A percentile compares a stretch with the other conserved stretches of the same genome.
Evolutionary conservation across 768 basidiomycete genomes (phyloP).

Genomic region (Lentinula raphanica): DNA sequence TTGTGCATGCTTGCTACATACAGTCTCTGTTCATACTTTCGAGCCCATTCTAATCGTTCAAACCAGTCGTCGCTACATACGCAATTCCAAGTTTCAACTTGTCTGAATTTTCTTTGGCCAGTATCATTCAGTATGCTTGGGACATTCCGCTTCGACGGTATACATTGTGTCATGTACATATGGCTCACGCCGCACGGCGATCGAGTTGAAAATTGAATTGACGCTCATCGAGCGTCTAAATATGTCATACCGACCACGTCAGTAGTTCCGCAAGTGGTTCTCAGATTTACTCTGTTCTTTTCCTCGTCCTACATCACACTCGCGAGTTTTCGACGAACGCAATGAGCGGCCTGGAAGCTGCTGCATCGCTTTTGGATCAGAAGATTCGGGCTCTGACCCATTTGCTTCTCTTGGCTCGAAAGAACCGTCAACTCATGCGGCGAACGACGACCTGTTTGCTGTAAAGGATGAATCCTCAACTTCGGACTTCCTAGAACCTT

Average conservation of each 20-base stretch:
- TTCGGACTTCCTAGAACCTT: not conserved
- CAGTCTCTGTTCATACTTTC: not conserved
- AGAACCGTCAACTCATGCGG: slow-evolving; percentile 21
- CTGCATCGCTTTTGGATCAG: slow-evolving; percentile 71
- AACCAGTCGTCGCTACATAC: too few species aligned
- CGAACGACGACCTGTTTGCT: slow-evolving; percentile 16
- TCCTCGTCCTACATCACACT: not conserved
- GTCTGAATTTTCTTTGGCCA: too few species aligned
- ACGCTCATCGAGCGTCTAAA: not conserved
- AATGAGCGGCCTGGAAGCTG: slow-evolving; percentile 70
- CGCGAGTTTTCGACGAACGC: not conserved
- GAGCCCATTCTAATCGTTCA: too few species aligned
- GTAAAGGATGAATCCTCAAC: slow-evolving; percentile 11
- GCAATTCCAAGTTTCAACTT: too few species aligned
- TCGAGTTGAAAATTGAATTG: not conserved
- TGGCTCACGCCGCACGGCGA: too few species aligned
- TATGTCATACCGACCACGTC: slow-evolving; percentile 1
- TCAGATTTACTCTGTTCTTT: not conserved
- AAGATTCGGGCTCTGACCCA: slow-evolving; percentile 56
- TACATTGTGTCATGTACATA: too few species aligned
- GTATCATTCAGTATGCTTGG: too few species aligned
- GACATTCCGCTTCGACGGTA: too few species aligned
- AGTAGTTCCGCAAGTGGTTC: not conserved
- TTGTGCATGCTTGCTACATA: not conserved
- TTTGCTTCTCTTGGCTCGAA: slow-evolving; percentile 55